Conservation (phyloP, 495 filamentous ascomycete species). For the Penicillium psychrofluorescens region DNA sequence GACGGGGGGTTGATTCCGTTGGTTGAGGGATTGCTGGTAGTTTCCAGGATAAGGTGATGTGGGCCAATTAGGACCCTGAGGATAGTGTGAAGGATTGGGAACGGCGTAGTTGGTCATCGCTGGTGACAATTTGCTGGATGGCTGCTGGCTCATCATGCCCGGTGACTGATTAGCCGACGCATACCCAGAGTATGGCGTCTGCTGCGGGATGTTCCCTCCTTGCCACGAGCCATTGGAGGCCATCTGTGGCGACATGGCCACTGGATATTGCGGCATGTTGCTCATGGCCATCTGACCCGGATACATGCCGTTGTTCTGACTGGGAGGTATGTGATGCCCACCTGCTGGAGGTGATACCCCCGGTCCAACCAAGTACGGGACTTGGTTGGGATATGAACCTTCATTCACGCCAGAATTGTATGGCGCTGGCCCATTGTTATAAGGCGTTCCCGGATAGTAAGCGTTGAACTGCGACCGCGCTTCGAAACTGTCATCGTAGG, state of each 20-base stretch:
- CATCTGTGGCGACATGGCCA: slow-evolving; percentile 34
- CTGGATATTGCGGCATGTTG: slow-evolving; percentile 27
- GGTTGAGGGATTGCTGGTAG: slow-evolving; percentile 37
- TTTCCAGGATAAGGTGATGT: slow-evolving; percentile 27
- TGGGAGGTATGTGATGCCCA: slow-evolving; percentile 19
- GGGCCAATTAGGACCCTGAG: slow-evolving; percentile 25
- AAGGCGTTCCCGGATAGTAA: slow-evolving; percentile 54
- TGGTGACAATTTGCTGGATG: slow-evolving; percentile 35
- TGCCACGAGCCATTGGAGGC: slow-evolving; percentile 32
- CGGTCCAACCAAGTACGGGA: slow-evolving; percentile 37
- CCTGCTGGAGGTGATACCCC: slow-evolving; percentile 27
- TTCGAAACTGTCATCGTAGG: slow-evolving; percentile 79
- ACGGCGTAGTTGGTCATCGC: slow-evolving; percentile 34
- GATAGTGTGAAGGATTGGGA: slow-evolving; percentile 24
- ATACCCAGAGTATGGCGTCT: slow-evolving; percentile 34
- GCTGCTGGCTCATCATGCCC: slow-evolving; percentile 28
- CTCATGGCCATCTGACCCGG: slow-evolving; percentile 26
- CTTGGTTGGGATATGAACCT: slow-evolving; percentile 22
- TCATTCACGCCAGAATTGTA: slow-evolving; percentile 27
- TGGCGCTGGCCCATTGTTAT: slow-evolving; percentile 36
- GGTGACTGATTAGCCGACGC: slow-evolving; percentile 29
- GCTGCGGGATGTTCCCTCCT: slow-evolving; percentile 26
- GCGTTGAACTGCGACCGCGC: slow-evolving; percentile 73
- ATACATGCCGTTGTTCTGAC: slow-evolving; percentile 24
- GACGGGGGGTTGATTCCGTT: slow-evolving; percentile 24